Conservation (phyloP, 371 early-diverging fungal species). For the Mortierella sp. region DNA sequence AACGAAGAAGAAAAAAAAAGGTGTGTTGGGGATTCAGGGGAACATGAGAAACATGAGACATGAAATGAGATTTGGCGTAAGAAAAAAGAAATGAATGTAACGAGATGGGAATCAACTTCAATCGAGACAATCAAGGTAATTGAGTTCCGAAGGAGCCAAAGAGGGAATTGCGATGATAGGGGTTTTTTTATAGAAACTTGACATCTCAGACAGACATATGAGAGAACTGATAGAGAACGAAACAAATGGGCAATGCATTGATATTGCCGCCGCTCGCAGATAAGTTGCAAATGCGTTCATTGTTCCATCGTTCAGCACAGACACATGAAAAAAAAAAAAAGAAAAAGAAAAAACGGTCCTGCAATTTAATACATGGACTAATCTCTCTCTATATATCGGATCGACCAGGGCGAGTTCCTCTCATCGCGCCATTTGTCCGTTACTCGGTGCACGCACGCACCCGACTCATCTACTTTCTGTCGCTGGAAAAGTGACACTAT, state of each 20-base stretch:
- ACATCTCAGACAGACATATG: neutral
- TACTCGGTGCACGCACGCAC: conserved; percentile 6
- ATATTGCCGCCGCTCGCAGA: neutral
- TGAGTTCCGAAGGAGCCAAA: conserved; percentile 4
- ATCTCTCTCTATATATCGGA: neutral
- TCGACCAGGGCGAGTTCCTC: neutral
- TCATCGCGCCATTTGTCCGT: conserved; percentile 6
- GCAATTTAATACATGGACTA: neutral
- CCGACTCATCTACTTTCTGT: neutral
- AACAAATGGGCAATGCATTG: neutral
- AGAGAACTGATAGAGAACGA: neutral
- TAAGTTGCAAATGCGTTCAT: neutral
- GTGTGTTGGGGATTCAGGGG: conserved; percentile 3
- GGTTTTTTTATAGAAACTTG: neutral
- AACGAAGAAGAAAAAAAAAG: neutral
- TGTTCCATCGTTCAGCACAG: conserved; percentile 8
- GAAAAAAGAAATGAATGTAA: neutral
- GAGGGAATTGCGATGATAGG: neutral
- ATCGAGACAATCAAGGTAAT: neutral
- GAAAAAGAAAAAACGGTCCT: neutral
- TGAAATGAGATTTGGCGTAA: conserved; percentile 3
- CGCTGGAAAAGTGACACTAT: neutral
- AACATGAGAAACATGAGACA: conserved; percentile 8
- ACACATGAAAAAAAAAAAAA: conserved; percentile 5
- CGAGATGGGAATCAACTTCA: conserved; percentile 2